Percentiles rank a stretch among this genome's conserved stretches.
Evolutionary conservation across 2,329 filamentous ascomycete species (phyloP).

Genomic region (Diaporthe ilicicola): DNA sequence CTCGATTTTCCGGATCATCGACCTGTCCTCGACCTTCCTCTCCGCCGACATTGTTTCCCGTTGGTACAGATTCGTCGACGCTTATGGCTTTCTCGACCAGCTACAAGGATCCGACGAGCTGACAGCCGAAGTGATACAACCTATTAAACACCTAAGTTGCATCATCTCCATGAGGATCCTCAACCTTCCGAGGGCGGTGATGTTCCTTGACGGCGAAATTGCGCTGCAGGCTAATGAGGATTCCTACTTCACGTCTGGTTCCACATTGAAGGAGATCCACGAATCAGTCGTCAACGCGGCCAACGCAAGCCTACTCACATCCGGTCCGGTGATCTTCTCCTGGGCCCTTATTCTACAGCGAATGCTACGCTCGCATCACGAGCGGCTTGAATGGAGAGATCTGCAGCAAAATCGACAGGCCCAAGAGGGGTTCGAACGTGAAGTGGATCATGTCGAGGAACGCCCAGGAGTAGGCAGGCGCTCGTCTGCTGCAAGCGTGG

Average conservation of each 20-base stretch:
- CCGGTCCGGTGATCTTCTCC: conserved; percentile 78
- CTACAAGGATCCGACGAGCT: conserved; percentile 62
- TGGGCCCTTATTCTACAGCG: conserved; percentile 82
- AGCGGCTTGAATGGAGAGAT: conserved; percentile 68
- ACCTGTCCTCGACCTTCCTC: conserved; percentile 64
- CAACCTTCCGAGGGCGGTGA: conserved; percentile 67
- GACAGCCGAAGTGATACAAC: conserved; percentile 61
- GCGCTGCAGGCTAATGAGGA: conserved; percentile 50
- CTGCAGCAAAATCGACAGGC: conserved; percentile 66
- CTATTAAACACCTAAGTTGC: conserved; percentile 74
- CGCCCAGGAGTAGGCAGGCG: conserved; percentile 54
- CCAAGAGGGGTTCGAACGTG: conserved; percentile 64
- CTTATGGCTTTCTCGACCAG: conserved; percentile 74
- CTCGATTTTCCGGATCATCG: conserved; percentile 75
- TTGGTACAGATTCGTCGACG: conserved; percentile 80
- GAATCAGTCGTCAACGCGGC: conserved; percentile 71
- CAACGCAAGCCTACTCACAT: conserved; percentile 64
- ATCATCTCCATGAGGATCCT: conserved; percentile 77
- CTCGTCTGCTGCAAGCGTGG: conserved; percentile 69
- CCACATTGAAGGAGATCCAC: conserved; percentile 77
- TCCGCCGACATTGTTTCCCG: conserved; percentile 66
- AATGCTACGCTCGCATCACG: conserved; percentile 71
- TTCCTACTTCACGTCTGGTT: conserved; percentile 74
- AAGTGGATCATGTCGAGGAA: conserved; percentile 45
- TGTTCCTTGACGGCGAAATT: conserved; percentile 62